Conservation (phyloP, 225 moss, liverwort and hornwort species). For the Climacium dendroides region DNA sequence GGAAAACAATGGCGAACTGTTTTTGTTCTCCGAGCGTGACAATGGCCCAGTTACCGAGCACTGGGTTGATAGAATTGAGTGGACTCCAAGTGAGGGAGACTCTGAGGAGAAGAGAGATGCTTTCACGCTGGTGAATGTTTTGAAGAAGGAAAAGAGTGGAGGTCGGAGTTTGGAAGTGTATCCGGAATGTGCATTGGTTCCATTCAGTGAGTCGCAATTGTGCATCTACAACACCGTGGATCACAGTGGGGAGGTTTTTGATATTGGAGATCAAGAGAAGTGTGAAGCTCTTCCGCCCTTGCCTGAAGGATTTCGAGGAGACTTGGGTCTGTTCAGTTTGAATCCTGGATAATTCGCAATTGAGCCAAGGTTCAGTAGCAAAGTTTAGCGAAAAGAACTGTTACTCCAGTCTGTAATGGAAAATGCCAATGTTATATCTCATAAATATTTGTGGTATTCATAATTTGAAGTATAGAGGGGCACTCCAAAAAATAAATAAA, state of each 20-base stretch:
- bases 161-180: background rate
- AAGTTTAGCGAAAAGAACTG: too few relatives aligned
- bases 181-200: too few relatives aligned
- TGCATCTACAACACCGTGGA: background rate
- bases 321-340: too few relatives aligned
- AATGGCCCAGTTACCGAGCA: background rate
- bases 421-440: too few relatives aligned
- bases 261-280: background rate
- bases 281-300: background rate
- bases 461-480: too few relatives aligned
- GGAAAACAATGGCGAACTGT: background rate
- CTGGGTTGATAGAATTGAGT: background rate
- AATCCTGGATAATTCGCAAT: too few relatives aligned
- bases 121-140: background rate
- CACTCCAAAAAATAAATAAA: too few relatives aligned
- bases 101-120: background rate
- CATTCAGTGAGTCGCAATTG: too few relatives aligned
- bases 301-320: background rate
- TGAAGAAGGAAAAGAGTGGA: background rate
- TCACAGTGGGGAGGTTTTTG: background rate
- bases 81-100: background rate
- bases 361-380: too few relatives aligned
- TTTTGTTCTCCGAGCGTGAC: constrained; percentile 2
- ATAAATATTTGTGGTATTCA: too few relatives aligned
- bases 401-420: too few relatives aligned